Percentiles rank a stretch among this genome's conserved stretches.
phyloP scores from a whole-genome alignment of 192 early-diverging fungal genomes.

The Gonapodya prolifera region DNA sequence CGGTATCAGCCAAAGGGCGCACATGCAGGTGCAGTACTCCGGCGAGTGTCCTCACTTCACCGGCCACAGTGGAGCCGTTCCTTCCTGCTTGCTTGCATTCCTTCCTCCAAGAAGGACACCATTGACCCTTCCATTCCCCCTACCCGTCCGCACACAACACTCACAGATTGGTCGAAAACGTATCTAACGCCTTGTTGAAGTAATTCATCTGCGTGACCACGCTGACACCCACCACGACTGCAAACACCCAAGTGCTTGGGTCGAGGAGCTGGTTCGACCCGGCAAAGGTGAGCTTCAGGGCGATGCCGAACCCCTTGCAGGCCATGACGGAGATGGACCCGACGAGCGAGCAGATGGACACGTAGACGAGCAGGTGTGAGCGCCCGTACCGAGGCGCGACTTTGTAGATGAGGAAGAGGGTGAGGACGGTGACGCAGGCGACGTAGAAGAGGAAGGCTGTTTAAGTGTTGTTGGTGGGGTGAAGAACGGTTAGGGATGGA shows the following conservation, averaged over 20 bases:
- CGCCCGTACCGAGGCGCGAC: conserved; percentile 72
- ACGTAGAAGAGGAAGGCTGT: conserved; percentile 73
- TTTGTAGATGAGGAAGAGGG: conserved; percentile 64
- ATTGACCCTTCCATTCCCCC: background rate
- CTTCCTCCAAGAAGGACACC: background rate
- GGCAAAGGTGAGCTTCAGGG: conserved; percentile 80
- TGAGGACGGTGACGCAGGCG: conserved; percentile 44
- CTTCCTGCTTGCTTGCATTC: background rate
- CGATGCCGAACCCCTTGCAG: conserved; percentile 87
- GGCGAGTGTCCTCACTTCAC: no score
- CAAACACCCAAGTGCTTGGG: conserved; percentile 81
- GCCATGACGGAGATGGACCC: conserved; percentile 88
- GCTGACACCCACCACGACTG: conserved; percentile 58
- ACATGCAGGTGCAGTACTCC: background rate
- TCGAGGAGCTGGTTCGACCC: conserved; percentile 86
- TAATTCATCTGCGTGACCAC: conserved; percentile 97
- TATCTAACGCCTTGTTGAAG: conserved; percentile 91
- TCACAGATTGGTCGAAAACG: conserved; percentile 81
- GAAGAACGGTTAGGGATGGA: background rate
- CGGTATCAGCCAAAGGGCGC: background rate
- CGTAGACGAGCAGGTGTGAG: conserved; percentile 69
- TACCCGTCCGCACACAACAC: conserved; percentile 4
- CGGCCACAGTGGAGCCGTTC: no score
- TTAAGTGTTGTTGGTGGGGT: background rate
- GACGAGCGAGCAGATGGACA: conserved; percentile 92